A percentile compares a stretch with the other conserved stretches of the same genome.
Conservation (phyloP, 306 rosid species). For the Luffa acutangula region DNA sequence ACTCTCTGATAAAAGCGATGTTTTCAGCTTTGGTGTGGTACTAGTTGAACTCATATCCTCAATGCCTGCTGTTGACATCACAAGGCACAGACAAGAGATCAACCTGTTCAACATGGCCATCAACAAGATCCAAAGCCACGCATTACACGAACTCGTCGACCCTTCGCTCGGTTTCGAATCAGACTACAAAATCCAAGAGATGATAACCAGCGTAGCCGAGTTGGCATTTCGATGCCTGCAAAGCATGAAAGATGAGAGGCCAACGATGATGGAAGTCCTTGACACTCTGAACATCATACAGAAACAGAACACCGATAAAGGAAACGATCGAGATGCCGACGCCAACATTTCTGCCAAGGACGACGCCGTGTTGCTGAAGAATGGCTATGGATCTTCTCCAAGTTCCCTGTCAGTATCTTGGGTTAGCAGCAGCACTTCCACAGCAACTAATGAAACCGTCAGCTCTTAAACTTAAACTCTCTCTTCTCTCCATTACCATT, state of each 20-base stretch:
- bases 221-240: slow-evolving; percentile 76
- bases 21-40: slow-evolving; percentile 84
- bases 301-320: slow-evolving; percentile 20
- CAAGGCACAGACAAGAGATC: slow-evolving; percentile 72
- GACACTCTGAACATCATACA: slow-evolving; percentile 39
- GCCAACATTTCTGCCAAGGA: slow-evolving; percentile 33
- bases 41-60: slow-evolving; percentile 70
- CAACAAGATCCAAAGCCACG: slow-evolving; percentile 48
- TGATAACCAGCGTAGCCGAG: slow-evolving; percentile 63
- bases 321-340: slow-evolving; percentile 40
- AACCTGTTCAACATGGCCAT: slow-evolving; percentile 75
- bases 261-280: slow-evolving; percentile 51
- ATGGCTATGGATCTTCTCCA: slow-evolving; percentile 36
- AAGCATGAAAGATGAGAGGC: slow-evolving; percentile 48
- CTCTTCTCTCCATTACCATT: neutral
- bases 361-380: slow-evolving; percentile 27
- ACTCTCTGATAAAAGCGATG: slow-evolving; percentile 70
- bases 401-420: slow-evolving; percentile 16
- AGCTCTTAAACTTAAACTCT: neutral
- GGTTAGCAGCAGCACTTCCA: slow-evolving; percentile 1
- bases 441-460: slow-evolving; percentile 2
- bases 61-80: slow-evolving; percentile 74
- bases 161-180: slow-evolving; percentile 45
- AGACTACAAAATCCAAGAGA: slow-evolving; percentile 35
- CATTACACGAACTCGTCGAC: slow-evolving; percentile 61